phyloP scores from a whole-genome alignment of 148 eudicot species.

The Diospyros lotus region DNA sequence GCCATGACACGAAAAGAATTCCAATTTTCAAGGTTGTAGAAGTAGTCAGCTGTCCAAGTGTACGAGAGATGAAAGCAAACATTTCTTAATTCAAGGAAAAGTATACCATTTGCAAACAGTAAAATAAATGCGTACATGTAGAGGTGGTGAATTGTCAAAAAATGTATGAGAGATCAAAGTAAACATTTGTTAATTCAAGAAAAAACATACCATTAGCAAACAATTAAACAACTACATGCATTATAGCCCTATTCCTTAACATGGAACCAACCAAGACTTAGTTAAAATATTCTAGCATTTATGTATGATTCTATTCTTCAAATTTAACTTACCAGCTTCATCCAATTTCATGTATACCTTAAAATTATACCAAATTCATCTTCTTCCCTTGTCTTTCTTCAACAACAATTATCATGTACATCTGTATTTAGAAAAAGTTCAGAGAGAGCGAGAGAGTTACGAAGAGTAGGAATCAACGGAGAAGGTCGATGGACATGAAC shows the following conservation, averaged over 20 bases:
- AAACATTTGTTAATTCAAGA: not conserved
- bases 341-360: too few relatives aligned
- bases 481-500: slow-evolving; percentile 90
- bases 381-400: too few relatives aligned
- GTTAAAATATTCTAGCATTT: too few relatives aligned
- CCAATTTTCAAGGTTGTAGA: not conserved
- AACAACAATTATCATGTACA: not conserved
- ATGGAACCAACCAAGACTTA: too few relatives aligned
- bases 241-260: too few relatives aligned
- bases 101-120: not conserved
- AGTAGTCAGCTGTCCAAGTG: not conserved
- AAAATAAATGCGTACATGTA: not conserved
- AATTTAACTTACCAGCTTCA: too few relatives aligned
- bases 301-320: too few relatives aligned
- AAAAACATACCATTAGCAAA: not conserved
- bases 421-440: not conserved
- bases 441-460: slow-evolving; percentile 31
- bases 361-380: too few relatives aligned
- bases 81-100: not conserved
- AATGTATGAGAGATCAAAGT: not conserved
- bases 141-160: not conserved
- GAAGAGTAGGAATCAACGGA: slow-evolving; percentile 64
- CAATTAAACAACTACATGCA: not conserved
- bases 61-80: not conserved
- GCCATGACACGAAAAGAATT: not conserved